Evolutionary conservation across 768 basidiomycete genomes (phyloP).

Genomic region (Suillus subalutaceus): DNA sequence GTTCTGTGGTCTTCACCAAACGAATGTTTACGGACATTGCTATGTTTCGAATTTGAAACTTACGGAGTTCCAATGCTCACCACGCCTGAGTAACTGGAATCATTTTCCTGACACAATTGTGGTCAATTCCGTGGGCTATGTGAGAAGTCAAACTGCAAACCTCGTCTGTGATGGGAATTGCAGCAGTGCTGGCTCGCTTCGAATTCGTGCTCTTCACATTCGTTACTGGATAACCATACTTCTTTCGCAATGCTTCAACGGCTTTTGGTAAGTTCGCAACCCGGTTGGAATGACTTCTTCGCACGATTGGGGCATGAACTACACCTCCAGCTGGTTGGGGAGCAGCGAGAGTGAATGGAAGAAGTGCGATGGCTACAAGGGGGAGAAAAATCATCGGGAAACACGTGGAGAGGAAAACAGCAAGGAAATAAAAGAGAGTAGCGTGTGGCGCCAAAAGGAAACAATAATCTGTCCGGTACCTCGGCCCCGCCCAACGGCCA

Average conservation of each 20-base stretch:
- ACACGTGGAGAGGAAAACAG: not conserved
- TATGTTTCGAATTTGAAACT: slow-evolving; percentile 30
- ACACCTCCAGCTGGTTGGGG: slow-evolving; percentile 18
- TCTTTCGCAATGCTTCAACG: slow-evolving; percentile 46
- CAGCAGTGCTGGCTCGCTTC: slow-evolving; percentile 36
- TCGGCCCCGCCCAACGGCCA: not conserved
- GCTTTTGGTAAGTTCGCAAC: slow-evolving; percentile 38
- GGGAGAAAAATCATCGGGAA: slow-evolving; percentile 25
- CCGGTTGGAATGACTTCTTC: slow-evolving; percentile 37
- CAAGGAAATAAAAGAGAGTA: not conserved
- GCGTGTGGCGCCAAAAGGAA: not conserved
- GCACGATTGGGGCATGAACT: slow-evolving; percentile 48
- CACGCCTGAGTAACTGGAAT: slow-evolving; percentile 60
- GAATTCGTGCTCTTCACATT: slow-evolving; percentile 6
- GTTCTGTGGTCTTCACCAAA: slow-evolving; percentile 52
- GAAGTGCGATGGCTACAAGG: slow-evolving; percentile 32
- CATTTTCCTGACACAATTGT: slow-evolving; percentile 43
- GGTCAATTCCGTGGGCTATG: not conserved
- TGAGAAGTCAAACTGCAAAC: slow-evolving; percentile 32
- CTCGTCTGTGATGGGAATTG: slow-evolving; percentile 53
- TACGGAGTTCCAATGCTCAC: slow-evolving; percentile 66
- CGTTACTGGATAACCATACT: slow-evolving; percentile 44
- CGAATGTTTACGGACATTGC: not conserved
- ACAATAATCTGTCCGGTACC: not conserved
- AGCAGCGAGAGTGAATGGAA: slow-evolving; percentile 34